These are phyloP conservation scores for Pestalotiopsis sp. DNA, from an alignment of 2,329 filamentous ascomycete species.

Conservation along the genomic window DNA sequence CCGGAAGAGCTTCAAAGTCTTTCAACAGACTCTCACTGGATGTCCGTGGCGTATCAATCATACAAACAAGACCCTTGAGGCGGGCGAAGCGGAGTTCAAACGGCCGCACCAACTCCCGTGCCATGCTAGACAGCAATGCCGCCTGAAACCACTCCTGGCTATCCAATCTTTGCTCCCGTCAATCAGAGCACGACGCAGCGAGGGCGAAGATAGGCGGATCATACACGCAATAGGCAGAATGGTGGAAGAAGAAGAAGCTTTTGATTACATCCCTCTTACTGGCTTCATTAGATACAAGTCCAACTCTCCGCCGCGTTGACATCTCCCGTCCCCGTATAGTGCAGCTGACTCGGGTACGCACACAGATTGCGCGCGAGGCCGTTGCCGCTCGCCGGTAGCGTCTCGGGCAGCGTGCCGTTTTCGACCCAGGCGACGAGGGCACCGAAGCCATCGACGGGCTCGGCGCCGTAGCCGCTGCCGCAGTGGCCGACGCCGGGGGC, in stretches of 20 bases:
- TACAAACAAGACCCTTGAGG: no score
- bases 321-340: constrained; percentile 2
- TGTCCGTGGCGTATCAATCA: no score
- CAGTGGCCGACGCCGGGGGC: constrained; percentile 11
- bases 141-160: no score
- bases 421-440: constrained; percentile 7
- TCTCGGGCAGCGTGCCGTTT: constrained; percentile 11
- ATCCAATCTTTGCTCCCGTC: no score
- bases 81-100: no score
- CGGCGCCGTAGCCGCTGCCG: constrained; percentile 1
- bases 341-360: background rate
- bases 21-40: no score
- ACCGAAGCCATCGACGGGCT: background rate
- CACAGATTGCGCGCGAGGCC: constrained; percentile 5
- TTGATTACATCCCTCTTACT: background rate
- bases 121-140: no score
- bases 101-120: no score
- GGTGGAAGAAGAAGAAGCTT: background rate
- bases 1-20: no score
- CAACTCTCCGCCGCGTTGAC: constrained; percentile 2
- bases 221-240: background rate
- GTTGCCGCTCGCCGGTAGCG: background rate
- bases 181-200: no score
- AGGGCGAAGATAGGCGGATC: no score
- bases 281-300: background rate